Base-by-base conservation (phyloP, 2,329 filamentous ascomycete species). In the Ophidiomyces ophidiicola region DNA sequence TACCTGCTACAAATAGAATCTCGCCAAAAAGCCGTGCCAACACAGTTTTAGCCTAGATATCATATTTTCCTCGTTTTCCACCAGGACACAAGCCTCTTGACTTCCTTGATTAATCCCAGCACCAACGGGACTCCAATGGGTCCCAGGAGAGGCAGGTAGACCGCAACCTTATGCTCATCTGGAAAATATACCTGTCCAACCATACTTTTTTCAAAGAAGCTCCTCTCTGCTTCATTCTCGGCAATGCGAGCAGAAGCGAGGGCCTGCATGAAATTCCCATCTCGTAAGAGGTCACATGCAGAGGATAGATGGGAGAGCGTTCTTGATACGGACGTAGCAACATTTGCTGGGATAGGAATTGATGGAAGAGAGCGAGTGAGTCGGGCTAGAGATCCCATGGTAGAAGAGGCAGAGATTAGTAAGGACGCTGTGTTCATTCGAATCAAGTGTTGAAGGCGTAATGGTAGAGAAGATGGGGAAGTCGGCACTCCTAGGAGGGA, bases 201-300 rank as follows among this genome's bases (percentile, higher is more conserved):
- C 90, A 98, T 98, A 54, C 83, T 93, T 63, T 93, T 93, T 62
- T 98, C 90, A 50, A 98, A 98, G 61, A 98, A 98, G 0, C 88
- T 88, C 44, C 81, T 78, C 58, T 98, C 90, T 0, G 86, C 88
- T 55, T 92, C 85, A 2, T 76, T 73, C 60, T 94, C 87, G 4
- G 90, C 90, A 32, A 85, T 76, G 6, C 83, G 75, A 0, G 88
- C 88, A 56, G 88, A 78, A 46, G 79, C 73, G 26, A 98, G 65
- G 0, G 86, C 87, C 5, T 61, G 60, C 19, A 78, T 71, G 50
- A 77, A 80, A 3, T 64, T 63, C 2, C 75, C 76, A 18, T 70
- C 64, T 18, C 65, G 67, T 2, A 96, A 68, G 38, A 76, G 75
- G 17, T 77, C 68, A 54, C 88, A 94, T 1, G 87, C 80, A 32